Evolutionary conservation across 306 rosid species (phyloP).

Genomic region (Arachis hypogaea): DNA sequence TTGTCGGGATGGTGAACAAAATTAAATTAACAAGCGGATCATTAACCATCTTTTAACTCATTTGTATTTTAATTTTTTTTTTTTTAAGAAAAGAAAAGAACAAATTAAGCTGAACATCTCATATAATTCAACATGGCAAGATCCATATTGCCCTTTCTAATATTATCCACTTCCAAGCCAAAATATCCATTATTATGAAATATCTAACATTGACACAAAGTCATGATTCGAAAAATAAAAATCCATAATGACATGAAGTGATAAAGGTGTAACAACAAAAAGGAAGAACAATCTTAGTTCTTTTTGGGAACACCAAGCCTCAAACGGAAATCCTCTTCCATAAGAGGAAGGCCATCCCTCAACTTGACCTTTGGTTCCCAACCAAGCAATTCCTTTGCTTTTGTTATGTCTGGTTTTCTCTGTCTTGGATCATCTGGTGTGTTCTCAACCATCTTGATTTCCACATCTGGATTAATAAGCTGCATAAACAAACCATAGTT

Average conservation of each 20-base stretch:
- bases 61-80: too few species aligned
- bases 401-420: conserved; percentile 79
- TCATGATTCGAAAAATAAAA: conserved; percentile 21
- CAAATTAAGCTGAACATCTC: too few species aligned
- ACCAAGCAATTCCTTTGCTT: conserved; percentile 68
- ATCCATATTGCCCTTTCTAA: neutral
- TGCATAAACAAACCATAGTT: conserved; percentile 46
- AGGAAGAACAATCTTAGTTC: conserved; percentile 33
- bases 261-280: neutral
- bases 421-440: conserved; percentile 88
- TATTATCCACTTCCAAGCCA: conserved; percentile 1
- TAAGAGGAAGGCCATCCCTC: conserved; percentile 77
- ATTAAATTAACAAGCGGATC: too few species aligned
- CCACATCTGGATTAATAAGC: conserved; percentile 75
- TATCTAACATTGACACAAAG: conserved; percentile 3
- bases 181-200: conserved; percentile 3
- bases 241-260: conserved; percentile 12
- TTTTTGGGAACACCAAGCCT: conserved; percentile 66
- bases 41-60: too few species aligned
- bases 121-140: neutral
- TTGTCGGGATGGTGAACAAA: too few species aligned
- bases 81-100: too few species aligned
- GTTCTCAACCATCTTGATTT: conserved; percentile 80
- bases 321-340: conserved; percentile 81
- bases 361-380: conserved; percentile 82